phyloP scores from a whole-genome alignment of 2,329 filamentous ascomycete genomes.

The Sarocladium brachiariae region DNA sequence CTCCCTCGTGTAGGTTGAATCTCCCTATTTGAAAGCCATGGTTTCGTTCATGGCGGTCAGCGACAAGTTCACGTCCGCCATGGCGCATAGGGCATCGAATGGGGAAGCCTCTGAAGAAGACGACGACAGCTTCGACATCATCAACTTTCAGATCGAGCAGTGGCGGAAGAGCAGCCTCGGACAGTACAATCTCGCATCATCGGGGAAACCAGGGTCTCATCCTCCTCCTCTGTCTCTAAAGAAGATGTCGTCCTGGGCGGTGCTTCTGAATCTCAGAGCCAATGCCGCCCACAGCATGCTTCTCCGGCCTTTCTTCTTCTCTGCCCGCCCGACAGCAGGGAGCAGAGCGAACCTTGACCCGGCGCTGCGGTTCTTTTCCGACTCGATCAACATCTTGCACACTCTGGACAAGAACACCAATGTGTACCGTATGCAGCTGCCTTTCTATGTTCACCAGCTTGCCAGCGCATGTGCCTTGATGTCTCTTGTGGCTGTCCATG shows the following conservation, averaged over 20 bases:
- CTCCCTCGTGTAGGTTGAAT: slow-evolving; percentile 1
- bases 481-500: slow-evolving; percentile 10
- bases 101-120: slow-evolving; percentile 17
- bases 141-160: slow-evolving; percentile 23
- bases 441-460: slow-evolving; percentile 8
- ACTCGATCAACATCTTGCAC: neutral
- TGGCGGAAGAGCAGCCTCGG: slow-evolving; percentile 20
- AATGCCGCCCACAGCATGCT: slow-evolving; percentile 8
- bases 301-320: slow-evolving; percentile 11
- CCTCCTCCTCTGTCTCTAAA: neutral
- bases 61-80: slow-evolving; percentile 16
- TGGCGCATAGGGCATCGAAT: slow-evolving; percentile 11
- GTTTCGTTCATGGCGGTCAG: slow-evolving; percentile 15
- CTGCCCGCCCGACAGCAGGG: too few relatives aligned
- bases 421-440: slow-evolving; percentile 5
- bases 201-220: neutral
- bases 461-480: slow-evolving; percentile 3
- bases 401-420: slow-evolving; percentile 8
- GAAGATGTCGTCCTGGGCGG: slow-evolving; percentile 1
- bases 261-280: slow-evolving; percentile 9
- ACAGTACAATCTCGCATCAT: neutral
- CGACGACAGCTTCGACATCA: slow-evolving; percentile 20
- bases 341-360: too few relatives aligned
- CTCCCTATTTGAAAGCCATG: slow-evolving; percentile 16
- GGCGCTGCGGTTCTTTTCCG: too few relatives aligned